A percentile compares a stretch with the other conserved stretches of the same genome.
Conservation (phyloP, 2,329 filamentous ascomycete genomes). For the Rutstroemia sp. region DNA sequence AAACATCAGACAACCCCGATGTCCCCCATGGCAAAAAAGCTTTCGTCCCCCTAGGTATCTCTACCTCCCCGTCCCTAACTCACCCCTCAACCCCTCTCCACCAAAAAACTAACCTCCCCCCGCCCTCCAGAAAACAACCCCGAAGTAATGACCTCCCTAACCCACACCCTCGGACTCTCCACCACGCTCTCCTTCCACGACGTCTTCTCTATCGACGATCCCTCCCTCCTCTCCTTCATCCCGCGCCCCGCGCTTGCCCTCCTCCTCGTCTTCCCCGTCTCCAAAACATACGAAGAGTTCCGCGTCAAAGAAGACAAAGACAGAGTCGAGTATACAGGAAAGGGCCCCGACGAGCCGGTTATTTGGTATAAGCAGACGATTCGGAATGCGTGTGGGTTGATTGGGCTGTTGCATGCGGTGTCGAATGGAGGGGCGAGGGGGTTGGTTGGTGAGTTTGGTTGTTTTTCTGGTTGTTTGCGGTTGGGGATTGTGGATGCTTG, state of each 20-base stretch:
- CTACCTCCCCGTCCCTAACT: conserved; percentile 2
- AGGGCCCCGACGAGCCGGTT: conserved; percentile 65
- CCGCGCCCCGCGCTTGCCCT: conserved; percentile 84
- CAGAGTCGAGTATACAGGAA: conserved; percentile 56
- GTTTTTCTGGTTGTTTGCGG: too few relatives aligned
- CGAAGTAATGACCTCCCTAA: conserved; percentile 76
- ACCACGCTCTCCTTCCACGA: conserved; percentile 75
- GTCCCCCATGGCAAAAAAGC: conserved; percentile 26
- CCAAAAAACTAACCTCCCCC: conserved; percentile 24
- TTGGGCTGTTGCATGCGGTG: conserved; percentile 78
- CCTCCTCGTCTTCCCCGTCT: conserved; percentile 88
- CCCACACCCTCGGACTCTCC: conserved; percentile 78
- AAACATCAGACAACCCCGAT: conserved; percentile 21
- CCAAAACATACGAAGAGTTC: conserved; percentile 70
- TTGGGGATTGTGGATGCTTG: too few relatives aligned
- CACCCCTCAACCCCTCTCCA: conserved; percentile 18
- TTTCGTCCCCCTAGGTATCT: conserved; percentile 28
- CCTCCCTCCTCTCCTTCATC: conserved; percentile 78
- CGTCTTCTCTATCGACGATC: conserved; percentile 85
- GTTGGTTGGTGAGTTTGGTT: conserved; percentile 61
- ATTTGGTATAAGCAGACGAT: conserved; percentile 97
- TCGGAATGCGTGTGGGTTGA: conserved; percentile 86
- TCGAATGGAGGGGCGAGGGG: conserved; percentile 73
- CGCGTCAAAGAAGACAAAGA: conserved; percentile 66
- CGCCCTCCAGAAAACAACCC: conserved; percentile 68